Conservation (phyloP, 2,329 filamentous ascomycete genomes). For the Fusarium papillatum region DNA sequence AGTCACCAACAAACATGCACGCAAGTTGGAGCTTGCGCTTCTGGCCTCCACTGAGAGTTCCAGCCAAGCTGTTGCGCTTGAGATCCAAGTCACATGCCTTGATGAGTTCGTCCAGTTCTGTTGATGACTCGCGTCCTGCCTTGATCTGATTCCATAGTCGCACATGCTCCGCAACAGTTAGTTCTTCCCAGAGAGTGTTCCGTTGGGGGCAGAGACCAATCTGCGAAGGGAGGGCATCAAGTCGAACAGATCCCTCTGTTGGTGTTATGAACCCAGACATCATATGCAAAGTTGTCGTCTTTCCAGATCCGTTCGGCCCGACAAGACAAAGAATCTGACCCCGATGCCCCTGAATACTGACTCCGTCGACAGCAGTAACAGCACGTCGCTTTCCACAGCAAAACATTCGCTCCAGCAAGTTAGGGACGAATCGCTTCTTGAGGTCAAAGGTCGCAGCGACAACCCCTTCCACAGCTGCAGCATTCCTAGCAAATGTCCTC, state of each 20-base stretch:
- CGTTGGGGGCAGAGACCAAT: slow-evolving; percentile 73
- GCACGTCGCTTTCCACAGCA: slow-evolving; percentile 51
- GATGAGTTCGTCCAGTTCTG: slow-evolving; percentile 65
- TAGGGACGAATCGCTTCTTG: slow-evolving; percentile 49
- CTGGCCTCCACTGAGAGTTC: slow-evolving; percentile 76
- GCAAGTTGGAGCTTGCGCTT: slow-evolving; percentile 79
- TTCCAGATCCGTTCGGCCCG: slow-evolving; percentile 79
- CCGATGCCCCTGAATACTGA: slow-evolving; percentile 70
- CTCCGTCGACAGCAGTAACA: slow-evolving; percentile 69
- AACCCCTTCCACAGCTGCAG: slow-evolving; percentile 9
- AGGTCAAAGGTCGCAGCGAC: slow-evolving; percentile 42
- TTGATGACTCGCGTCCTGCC: slow-evolving; percentile 54
- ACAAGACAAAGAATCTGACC: slow-evolving; percentile 76
- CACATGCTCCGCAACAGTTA: slow-evolving; percentile 76
- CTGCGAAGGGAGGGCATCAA: slow-evolving; percentile 64
- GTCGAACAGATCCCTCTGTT: slow-evolving; percentile 70
- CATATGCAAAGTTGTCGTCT: slow-evolving; percentile 78
- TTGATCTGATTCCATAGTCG: slow-evolving; percentile 75
- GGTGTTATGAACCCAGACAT: slow-evolving; percentile 75
- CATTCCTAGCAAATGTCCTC: slow-evolving; percentile 41
- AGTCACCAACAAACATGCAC: slow-evolving; percentile 79
- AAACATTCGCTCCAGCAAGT: slow-evolving; percentile 44
- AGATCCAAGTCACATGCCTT: slow-evolving; percentile 70
- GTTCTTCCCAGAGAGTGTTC: slow-evolving; percentile 76
- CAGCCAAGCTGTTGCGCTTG: slow-evolving; percentile 68